phyloP scores from a whole-genome alignment of 2,329 filamentous ascomycete genomes.

The Phaeosphaeriaceae sp. region DNA sequence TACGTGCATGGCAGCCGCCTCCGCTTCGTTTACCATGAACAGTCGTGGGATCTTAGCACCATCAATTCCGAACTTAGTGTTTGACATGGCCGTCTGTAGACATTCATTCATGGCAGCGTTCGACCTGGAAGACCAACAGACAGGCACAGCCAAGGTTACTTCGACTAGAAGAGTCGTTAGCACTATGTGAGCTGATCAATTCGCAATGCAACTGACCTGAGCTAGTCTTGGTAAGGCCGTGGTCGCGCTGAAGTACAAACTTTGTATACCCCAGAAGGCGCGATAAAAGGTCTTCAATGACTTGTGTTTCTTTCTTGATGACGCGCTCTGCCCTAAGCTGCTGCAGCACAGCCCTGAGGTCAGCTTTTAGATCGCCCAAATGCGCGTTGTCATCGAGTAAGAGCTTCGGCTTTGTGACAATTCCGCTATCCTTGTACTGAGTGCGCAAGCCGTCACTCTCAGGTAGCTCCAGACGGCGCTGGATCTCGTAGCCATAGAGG shows the following conservation, averaged over 20 bases:
- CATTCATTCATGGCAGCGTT: conserved; percentile 7
- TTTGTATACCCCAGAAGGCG: conserved; percentile 8
- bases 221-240: conserved; percentile 2
- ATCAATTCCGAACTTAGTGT: conserved; percentile 6
- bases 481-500: conserved; percentile 9
- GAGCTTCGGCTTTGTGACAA: conserved; percentile 5
- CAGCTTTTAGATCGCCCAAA: neutral
- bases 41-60: conserved; percentile 6
- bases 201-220: neutral
- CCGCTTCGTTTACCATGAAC: conserved; percentile 27
- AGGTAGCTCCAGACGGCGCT: neutral
- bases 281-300: conserved; percentile 10
- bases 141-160: conserved; percentile 16
- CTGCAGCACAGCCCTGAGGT: neutral
- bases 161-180: conserved; percentile 8
- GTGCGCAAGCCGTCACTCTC: neutral
- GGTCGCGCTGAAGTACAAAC: neutral
- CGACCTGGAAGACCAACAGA: conserved; percentile 15
- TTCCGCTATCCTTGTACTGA: neutral
- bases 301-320: conserved; percentile 10
- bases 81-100: conserved; percentile 14
- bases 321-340: neutral
- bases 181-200: neutral
- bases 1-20: conserved; percentile 20
- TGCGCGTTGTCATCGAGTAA: conserved; percentile 4